Conservation (phyloP, 2,329 filamentous ascomycete genomes). For the Eutypa lata region DNA sequence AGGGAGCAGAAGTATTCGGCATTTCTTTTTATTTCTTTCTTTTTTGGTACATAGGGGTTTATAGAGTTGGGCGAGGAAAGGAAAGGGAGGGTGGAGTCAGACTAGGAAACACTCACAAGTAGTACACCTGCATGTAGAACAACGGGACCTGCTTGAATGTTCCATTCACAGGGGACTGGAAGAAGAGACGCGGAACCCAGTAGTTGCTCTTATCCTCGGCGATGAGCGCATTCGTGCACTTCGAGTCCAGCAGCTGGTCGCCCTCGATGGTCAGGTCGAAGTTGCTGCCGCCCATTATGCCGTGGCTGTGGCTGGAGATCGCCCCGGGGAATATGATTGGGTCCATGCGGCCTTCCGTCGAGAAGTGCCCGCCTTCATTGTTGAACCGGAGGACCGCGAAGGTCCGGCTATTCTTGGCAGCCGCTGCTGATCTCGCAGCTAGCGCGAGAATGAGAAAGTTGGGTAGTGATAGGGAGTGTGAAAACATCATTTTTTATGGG, state of each 20-base stretch:
- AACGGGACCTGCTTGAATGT: constrained; percentile 53
- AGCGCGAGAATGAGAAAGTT: no score
- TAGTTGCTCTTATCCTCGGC: constrained; percentile 59
- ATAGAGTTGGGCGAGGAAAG: no score
- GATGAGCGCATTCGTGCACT: constrained; percentile 57
- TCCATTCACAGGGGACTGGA: constrained; percentile 47
- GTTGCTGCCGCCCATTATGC: constrained; percentile 52
- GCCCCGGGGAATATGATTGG: constrained; percentile 50
- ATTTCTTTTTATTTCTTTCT: constrained; percentile 48
- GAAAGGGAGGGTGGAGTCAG: not conserved
- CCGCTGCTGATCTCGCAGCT: not conserved
- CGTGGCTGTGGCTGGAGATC: constrained; percentile 52
- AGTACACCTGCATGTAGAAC: constrained; percentile 52
- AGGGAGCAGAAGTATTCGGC: constrained; percentile 23
- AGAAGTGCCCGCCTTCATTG: not conserved
- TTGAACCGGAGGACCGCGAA: not conserved
- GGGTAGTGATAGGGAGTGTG: no score
- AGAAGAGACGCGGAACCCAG: constrained; percentile 60
- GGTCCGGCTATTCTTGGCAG: not conserved
- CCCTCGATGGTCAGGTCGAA: constrained; percentile 45
- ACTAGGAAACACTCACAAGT: constrained; percentile 36
- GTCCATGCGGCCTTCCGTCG: constrained; percentile 47
- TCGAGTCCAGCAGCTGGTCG: constrained; percentile 41
- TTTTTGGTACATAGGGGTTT: not conserved
- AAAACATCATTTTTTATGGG: no score